Evolutionary conservation across 192 early-diverging fungal species (phyloP).

Genomic region (Nowakowskiella sp.): DNA sequence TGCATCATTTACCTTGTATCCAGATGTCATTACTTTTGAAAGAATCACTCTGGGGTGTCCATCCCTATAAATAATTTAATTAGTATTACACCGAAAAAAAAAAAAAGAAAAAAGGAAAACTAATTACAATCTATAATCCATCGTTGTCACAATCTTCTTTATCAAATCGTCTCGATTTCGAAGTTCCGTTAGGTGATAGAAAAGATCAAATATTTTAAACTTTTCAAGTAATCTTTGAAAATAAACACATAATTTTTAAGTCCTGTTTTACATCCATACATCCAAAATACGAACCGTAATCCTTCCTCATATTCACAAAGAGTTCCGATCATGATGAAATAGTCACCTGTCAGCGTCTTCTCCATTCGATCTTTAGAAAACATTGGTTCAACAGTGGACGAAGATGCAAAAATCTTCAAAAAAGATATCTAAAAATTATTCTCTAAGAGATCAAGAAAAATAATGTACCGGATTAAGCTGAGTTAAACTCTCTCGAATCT

Average conservation of each 20-base stretch:
- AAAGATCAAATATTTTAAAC: slow-evolving; percentile 71
- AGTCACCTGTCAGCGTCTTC: slow-evolving; percentile 60
- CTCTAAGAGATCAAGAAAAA: not conserved
- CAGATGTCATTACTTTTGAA: slow-evolving; percentile 77
- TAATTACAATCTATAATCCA: slow-evolving; percentile 62
- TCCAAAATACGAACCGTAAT: slow-evolving; percentile 32
- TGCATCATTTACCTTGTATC: slow-evolving; percentile 51
- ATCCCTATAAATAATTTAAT: slow-evolving; percentile 40
- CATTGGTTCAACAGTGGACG: slow-evolving; percentile 45
- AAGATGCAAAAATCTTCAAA: slow-evolving; percentile 30
- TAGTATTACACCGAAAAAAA: not conserved
- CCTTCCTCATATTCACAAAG: slow-evolving; percentile 59
- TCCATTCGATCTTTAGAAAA: slow-evolving; percentile 73
- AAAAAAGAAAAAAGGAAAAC: not conserved
- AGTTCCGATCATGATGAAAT: slow-evolving; percentile 67
- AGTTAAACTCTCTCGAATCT: slow-evolving; percentile 65
- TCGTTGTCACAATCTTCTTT: slow-evolving; percentile 57
- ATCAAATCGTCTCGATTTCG: slow-evolving; percentile 70
- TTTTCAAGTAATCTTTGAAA: slow-evolving; percentile 47
- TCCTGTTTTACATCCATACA: not conserved
- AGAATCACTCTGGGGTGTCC: slow-evolving; percentile 72
- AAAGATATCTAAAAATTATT: slow-evolving; percentile 17
- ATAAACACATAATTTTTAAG: not conserved
- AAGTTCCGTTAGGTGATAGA: slow-evolving; percentile 70
- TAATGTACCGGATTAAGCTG: slow-evolving; percentile 63